Evolutionary conservation across 768 basidiomycete species (phyloP).

Genomic region (Suillus subaureus): DNA sequence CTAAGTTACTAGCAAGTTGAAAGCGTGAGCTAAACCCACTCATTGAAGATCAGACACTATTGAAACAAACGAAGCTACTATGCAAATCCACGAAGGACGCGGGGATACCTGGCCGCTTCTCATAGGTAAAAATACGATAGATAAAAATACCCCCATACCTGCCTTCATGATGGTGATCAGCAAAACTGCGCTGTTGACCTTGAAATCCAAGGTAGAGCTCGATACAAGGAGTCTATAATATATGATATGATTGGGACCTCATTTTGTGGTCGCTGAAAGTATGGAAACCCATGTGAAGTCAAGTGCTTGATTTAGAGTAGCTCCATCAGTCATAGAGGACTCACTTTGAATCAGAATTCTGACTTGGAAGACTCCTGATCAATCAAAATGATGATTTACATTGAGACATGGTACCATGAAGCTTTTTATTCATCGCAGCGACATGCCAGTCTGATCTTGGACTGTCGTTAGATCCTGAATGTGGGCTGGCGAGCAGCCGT

Average conservation of each 20-base stretch:
- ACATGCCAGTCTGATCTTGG: too few species aligned
- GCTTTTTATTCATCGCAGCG: too few species aligned
- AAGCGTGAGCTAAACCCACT: background rate
- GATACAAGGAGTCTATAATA: too few species aligned
- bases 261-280: background rate
- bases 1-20: background rate
- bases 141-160: background rate
- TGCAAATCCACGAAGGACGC: background rate
- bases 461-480: too few species aligned
- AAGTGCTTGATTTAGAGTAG: background rate
- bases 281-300: background rate
- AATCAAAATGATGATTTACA: background rate
- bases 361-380: background rate
- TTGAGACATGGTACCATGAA: too few species aligned
- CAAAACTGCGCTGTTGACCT: background rate
- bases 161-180: background rate
- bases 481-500: too few species aligned
- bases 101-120: background rate
- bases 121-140: background rate
- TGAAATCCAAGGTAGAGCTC: background rate
- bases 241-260: background rate
- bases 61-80: background rate
- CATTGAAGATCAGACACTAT: too few species aligned
- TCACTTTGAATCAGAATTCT: background rate
- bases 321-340: background rate